Evolutionary conservation across 139 green algal genomes (phyloP), one percentile per base, ranked within the genome.

Genomic region (Picochlorum costavermella): DNA sequence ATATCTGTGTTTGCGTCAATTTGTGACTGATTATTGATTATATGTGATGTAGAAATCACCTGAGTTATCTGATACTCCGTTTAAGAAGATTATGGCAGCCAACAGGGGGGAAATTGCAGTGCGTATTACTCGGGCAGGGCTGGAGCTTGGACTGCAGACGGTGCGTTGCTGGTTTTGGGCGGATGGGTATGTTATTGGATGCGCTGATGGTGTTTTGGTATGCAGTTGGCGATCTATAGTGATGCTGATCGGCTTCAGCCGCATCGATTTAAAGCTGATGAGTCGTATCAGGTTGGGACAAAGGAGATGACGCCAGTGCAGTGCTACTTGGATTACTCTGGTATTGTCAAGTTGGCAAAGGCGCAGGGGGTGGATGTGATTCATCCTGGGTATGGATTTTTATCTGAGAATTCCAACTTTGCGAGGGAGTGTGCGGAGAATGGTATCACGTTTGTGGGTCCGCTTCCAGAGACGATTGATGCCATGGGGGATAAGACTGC

Each of bases 21-120:
- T 12, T 53, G 46, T 23, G n/a, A 53, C 1, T 1, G 4, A 40
- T 40, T 40, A 12, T 55, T 55, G 10, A 55, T 17, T 33, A 33
- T 59, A 8, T 33, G 10, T 59, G 23, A 59, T 59, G 56, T 12
- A 61, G 56, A 29, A 25, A 37, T 17, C n/a, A 5, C 25, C 50
- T 2, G 28, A 30, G 25, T 9, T 14, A 10, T 61, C 40, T 9
- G 68, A 74, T 6, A 78, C 72, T 4, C 78, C 72, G 6, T 84
- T 96, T 67, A 82, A 75, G 8, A 92, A 95, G 63, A 86, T 98
- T 20, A 63, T 98, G 58, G 84, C 77, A 36, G 91, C 91, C 16
- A 98, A 98, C 70, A 70, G 92, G 26, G 92, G 92, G 13, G 92
- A 98, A 70, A 98, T 98, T 50, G 92, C 92, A 10, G 85, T 98